Evolutionary conservation across 768 basidiomycete genomes (phyloP).

Genomic region (Tulasnella sp.): DNA sequence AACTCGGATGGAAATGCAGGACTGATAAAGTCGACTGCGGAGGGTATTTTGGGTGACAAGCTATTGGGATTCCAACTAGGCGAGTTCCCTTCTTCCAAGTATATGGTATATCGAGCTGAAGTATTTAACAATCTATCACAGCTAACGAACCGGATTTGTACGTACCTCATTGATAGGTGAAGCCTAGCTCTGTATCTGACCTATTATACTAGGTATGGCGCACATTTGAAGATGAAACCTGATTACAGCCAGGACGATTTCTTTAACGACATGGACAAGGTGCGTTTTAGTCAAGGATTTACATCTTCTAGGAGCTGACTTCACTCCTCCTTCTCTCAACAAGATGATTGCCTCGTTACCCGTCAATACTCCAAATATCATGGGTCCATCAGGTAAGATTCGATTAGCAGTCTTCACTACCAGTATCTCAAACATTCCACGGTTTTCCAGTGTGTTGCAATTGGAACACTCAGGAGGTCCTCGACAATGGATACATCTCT

Average conservation of each 20-base stretch:
- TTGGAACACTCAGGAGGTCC: slow-evolving; percentile 37
- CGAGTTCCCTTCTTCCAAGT: slow-evolving; percentile 16
- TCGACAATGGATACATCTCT: slow-evolving; percentile 25
- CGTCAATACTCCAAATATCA: slow-evolving; percentile 2
- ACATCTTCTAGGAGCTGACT: not conserved
- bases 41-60: slow-evolving; percentile 48
- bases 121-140: not conserved
- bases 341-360: not conserved
- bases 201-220: too few relatives aligned
- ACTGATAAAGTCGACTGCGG: slow-evolving; percentile 41
- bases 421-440: slow-evolving; percentile 33
- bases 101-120: not conserved
- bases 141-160: not conserved
- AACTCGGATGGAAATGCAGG: slow-evolving; percentile 9
- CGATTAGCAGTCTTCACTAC: too few relatives aligned
- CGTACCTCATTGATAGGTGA: not conserved
- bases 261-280: slow-evolving; percentile 6
- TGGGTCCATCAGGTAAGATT: slow-evolving; percentile 10
- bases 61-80: slow-evolving; percentile 58
- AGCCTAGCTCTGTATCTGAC: too few relatives aligned
- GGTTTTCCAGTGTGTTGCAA: slow-evolving; percentile 49
- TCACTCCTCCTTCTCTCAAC: not conserved
- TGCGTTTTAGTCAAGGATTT: not conserved
- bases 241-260: slow-evolving; percentile 6
- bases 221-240: slow-evolving; percentile 3